A percentile compares a stretch with the other conserved stretches of the same genome.
Conservation (phyloP, 768 basidiomycete species). For the Boletellus ananiceps region DNA sequence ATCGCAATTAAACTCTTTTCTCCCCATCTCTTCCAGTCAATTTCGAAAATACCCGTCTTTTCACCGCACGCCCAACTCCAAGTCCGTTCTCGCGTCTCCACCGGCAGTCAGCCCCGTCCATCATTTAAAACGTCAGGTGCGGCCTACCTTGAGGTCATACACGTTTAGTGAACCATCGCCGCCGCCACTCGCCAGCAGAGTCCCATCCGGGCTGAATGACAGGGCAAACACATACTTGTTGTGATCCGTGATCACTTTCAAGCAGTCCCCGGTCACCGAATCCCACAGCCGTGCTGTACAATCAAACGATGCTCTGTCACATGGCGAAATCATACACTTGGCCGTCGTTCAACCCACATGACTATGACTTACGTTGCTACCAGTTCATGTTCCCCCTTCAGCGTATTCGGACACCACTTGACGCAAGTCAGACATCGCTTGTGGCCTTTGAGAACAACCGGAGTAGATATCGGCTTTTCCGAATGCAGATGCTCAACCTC, state of each 20-base stretch:
- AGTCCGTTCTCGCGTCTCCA: constrained; percentile 40
- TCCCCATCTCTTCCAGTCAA: constrained; percentile 63
- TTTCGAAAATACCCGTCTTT: constrained; percentile 68
- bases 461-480: constrained; percentile 19
- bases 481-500: constrained; percentile 45
- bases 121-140: constrained; percentile 12
- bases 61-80: constrained; percentile 67
- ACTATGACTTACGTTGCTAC: constrained; percentile 64
- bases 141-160: constrained; percentile 63
- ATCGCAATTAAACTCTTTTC: constrained; percentile 59
- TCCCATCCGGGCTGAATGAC: constrained; percentile 70
- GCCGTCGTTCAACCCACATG: background rate
- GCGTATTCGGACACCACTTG: constrained; percentile 59
- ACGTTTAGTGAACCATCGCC: constrained; percentile 75
- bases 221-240: constrained; percentile 67
- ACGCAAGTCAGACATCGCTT: constrained; percentile 59
- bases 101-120: constrained; percentile 16
- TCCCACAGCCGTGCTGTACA: constrained; percentile 81
- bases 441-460: constrained; percentile 56
- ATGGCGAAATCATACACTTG: constrained; percentile 1
- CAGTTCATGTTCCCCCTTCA: constrained; percentile 50
- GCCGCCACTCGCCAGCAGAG: constrained; percentile 69
- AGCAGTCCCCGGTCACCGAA: constrained; percentile 67
- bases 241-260: constrained; percentile 69
- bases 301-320: constrained; percentile 71